Percentiles rank a stretch among this genome's conserved stretches.
Evolutionary conservation across 2,329 filamentous ascomycete genomes (phyloP).

Genomic region (Botrytis fragariae): DNA sequence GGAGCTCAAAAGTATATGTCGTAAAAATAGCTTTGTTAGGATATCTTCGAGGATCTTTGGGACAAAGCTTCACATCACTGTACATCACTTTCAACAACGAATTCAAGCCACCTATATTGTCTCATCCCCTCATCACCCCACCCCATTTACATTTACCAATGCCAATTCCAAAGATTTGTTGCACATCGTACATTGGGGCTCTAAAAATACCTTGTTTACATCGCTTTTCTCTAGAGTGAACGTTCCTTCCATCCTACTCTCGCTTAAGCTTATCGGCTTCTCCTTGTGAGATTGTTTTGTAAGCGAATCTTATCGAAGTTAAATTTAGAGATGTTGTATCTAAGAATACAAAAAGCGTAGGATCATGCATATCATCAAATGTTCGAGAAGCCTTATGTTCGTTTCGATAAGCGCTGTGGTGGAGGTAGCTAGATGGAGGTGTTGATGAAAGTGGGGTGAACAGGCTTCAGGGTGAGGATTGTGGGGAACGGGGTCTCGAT

Average conservation of each 20-base stretch:
- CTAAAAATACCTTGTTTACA: not conserved
- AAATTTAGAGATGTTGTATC: not conserved
- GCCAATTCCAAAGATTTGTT: not conserved
- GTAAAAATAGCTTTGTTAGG: not conserved
- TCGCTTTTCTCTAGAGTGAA: not conserved
- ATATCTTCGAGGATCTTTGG: not conserved
- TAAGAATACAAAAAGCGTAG: not conserved
- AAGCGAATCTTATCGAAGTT: not conserved
- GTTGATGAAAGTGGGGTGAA: not conserved
- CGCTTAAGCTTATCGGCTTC: not conserved
- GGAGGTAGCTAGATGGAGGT: not conserved
- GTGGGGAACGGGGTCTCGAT: not conserved
- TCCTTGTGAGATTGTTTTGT: not conserved
- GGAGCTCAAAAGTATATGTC: not conserved
- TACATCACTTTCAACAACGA: not conserved
- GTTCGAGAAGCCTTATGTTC: not conserved
- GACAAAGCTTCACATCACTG: not conserved
- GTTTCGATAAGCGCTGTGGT: conserved; percentile 1
- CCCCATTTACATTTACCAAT: not conserved
- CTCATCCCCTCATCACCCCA: not conserved
- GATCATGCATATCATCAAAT: not conserved
- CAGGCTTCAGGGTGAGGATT: not conserved
- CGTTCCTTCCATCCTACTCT: not conserved
- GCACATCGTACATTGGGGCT: conserved; percentile 6
- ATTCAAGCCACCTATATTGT: not conserved